These are phyloP conservation scores for Gymnopilus dilepis DNA, from an alignment of 768 basidiomycete genomes.

Conservation along the genomic window DNA sequence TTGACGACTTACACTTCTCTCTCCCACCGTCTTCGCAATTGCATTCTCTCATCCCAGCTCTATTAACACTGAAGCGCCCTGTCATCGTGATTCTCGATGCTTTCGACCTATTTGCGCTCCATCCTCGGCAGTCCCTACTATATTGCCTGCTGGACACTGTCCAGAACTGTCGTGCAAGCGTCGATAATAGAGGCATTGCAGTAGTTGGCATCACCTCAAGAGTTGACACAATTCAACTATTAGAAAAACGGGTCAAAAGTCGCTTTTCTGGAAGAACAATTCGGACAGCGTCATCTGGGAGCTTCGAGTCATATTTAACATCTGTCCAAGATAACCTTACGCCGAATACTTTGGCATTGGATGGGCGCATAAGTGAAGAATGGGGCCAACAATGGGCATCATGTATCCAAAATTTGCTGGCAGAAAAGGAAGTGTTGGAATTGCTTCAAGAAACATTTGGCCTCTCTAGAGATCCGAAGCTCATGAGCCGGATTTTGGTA, in stretches of 20 bases:
- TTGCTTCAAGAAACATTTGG: conserved; percentile 63
- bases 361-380: conserved; percentile 39
- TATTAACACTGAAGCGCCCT: conserved; percentile 81
- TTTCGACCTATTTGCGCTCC: conserved; percentile 92
- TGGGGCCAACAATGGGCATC: conserved; percentile 68
- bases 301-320: conserved; percentile 52
- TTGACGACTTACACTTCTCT: conserved; percentile 32
- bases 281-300: conserved; percentile 67
- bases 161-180: conserved; percentile 76
- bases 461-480: conserved; percentile 62
- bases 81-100: conserved; percentile 87
- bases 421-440: conserved; percentile 49
- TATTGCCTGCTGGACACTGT: conserved; percentile 96
- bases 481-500: conserved; percentile 67
- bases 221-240: conserved; percentile 83
- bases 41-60: conserved; percentile 72
- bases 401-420: conserved; percentile 61
- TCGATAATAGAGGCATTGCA: conserved; percentile 70
- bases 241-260: conserved; percentile 98
- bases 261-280: conserved; percentile 94
- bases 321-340: conserved; percentile 55
- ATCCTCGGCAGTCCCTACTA: conserved; percentile 89
- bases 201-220: conserved; percentile 89
- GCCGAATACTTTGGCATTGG: conserved; percentile 30
- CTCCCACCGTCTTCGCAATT: conserved; percentile 74